Evolutionary conservation across 2,329 filamentous ascomycete species (phyloP).

Genomic region (Stachybotrys chlorohalonatus): DNA sequence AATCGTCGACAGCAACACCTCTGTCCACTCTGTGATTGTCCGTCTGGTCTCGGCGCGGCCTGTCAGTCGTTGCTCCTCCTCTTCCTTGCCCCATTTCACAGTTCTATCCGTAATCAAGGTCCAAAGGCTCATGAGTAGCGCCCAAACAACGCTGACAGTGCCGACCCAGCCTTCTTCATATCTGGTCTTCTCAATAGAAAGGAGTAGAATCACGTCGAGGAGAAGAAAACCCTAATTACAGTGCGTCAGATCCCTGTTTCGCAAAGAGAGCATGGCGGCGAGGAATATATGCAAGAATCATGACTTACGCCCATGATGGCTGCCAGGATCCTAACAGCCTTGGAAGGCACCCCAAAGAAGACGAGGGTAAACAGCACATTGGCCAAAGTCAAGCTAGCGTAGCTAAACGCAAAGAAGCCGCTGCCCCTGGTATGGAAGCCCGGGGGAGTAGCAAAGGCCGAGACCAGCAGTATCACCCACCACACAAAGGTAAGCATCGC

Average conservation of each 20-base stretch:
- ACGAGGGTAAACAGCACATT: constrained; percentile 69
- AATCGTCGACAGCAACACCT: constrained; percentile 66
- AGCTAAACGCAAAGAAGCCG: constrained; percentile 86
- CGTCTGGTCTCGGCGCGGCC: constrained; percentile 80
- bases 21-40: constrained; percentile 74
- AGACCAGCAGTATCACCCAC: constrained; percentile 87
- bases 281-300: neutral
- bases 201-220: constrained; percentile 69
- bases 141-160: constrained; percentile 76
- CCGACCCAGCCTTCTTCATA: constrained; percentile 87
- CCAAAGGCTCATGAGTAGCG: constrained; percentile 69
- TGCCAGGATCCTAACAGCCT: constrained; percentile 65
- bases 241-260: constrained; percentile 42
- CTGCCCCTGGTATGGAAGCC: constrained; percentile 79
- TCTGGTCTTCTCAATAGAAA: constrained; percentile 64
- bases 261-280: constrained; percentile 11
- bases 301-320: constrained; percentile 47
- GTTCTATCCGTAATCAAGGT: constrained; percentile 69
- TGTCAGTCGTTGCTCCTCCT: constrained; percentile 88
- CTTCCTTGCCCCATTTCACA: constrained; percentile 83
- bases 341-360: constrained; percentile 82
- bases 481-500: constrained; percentile 71
- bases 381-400: constrained; percentile 66
- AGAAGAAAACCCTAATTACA: constrained; percentile 19
- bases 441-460: constrained; percentile 83